These are phyloP conservation scores for Neopestalotiopsis sp. DNA, from an alignment of 2,329 filamentous ascomycete genomes.

Conservation along the genomic window DNA sequence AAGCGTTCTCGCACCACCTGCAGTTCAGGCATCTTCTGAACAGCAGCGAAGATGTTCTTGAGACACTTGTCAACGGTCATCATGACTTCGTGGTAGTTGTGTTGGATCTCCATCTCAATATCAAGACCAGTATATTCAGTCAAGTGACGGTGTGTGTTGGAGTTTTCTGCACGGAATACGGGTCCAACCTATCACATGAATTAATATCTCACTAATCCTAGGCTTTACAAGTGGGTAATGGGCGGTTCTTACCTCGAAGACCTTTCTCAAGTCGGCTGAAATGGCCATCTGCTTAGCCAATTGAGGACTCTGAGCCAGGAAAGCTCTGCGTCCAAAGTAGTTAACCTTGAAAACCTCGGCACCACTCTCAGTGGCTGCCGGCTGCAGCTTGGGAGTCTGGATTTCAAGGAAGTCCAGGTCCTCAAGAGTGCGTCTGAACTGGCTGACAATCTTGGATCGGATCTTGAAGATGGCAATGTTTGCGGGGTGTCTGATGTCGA, in stretches of 20 bases:
- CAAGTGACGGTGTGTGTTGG: slow-evolving; percentile 91
- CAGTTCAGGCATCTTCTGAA: slow-evolving; percentile 71
- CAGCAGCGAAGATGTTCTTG: slow-evolving; percentile 78
- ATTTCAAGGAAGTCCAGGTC: slow-evolving; percentile 86
- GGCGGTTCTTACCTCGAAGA: slow-evolving; percentile 69
- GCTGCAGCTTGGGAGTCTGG: slow-evolving; percentile 90
- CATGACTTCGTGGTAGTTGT: slow-evolving; percentile 89
- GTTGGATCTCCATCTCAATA: slow-evolving; percentile 89
- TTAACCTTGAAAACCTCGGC: slow-evolving; percentile 90
- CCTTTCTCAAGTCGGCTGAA: slow-evolving; percentile 84
- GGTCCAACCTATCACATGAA: slow-evolving; percentile 63
- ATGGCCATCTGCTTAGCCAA: slow-evolving; percentile 93
- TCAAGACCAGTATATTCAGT: slow-evolving; percentile 95
- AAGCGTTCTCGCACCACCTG: slow-evolving; percentile 83
- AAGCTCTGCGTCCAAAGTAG: slow-evolving; percentile 87
- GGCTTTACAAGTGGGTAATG: not conserved
- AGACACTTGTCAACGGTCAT: slow-evolving; percentile 79
- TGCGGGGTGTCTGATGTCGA: slow-evolving; percentile 81
- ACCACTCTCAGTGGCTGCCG: slow-evolving; percentile 87
- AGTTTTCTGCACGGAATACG: slow-evolving; percentile 94
- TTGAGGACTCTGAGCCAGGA: slow-evolving; percentile 90
- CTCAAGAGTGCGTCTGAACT: slow-evolving; percentile 78
- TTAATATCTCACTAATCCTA: not conserved
- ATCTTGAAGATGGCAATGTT: slow-evolving; percentile 75
- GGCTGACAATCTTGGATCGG: slow-evolving; percentile 20